These are phyloP conservation scores for Massariosphaeria phaeospora DNA, from an alignment of 495 filamentous ascomycete species.

Conservation along the genomic window DNA sequence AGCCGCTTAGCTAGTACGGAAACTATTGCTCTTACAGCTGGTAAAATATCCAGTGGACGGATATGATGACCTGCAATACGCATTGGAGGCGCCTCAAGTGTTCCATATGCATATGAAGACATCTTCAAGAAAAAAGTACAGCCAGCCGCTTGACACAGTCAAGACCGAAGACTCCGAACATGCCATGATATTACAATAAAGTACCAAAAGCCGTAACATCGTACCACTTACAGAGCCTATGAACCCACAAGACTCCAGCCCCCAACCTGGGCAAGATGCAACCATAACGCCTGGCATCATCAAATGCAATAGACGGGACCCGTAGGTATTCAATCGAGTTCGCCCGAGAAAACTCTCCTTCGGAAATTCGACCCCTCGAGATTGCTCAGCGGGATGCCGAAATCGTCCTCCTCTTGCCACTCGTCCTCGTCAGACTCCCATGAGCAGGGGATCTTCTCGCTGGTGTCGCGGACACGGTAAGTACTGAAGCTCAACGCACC, in stretches of 20 bases:
- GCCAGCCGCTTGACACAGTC: too few relatives aligned
- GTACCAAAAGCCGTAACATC: slow-evolving; percentile 1
- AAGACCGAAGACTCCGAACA: neutral
- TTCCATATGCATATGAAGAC: too few relatives aligned
- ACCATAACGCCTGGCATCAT: slow-evolving; percentile 28
- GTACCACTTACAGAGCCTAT: slow-evolving; percentile 4
- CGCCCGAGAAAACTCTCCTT: slow-evolving; percentile 11
- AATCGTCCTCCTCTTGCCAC: slow-evolving; percentile 38
- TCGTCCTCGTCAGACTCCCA: slow-evolving; percentile 52
- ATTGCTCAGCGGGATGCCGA: slow-evolving; percentile 38
- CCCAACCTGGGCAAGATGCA: slow-evolving; percentile 20
- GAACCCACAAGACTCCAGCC: slow-evolving; percentile 7
- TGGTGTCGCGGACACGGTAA: slow-evolving; percentile 30
- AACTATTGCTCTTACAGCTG: too few relatives aligned
- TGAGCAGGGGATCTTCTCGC: slow-evolving; percentile 49
- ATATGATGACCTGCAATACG: too few relatives aligned
- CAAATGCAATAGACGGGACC: slow-evolving; percentile 2
- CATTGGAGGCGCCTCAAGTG: too few relatives aligned
- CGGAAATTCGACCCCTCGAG: slow-evolving; percentile 19
- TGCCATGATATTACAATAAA: slow-evolving; percentile 10
- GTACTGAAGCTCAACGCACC: slow-evolving; percentile 45
- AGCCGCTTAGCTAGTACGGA: too few relatives aligned
- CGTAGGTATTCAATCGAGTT: slow-evolving; percentile 20
- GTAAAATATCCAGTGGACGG: too few relatives aligned
- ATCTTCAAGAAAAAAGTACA: too few relatives aligned